Evolutionary conservation across 192 early-diverging fungal genomes (phyloP), one percentile per base, ranked within the genome.

Genomic region (Chytriomyces hyalinus): DNA sequence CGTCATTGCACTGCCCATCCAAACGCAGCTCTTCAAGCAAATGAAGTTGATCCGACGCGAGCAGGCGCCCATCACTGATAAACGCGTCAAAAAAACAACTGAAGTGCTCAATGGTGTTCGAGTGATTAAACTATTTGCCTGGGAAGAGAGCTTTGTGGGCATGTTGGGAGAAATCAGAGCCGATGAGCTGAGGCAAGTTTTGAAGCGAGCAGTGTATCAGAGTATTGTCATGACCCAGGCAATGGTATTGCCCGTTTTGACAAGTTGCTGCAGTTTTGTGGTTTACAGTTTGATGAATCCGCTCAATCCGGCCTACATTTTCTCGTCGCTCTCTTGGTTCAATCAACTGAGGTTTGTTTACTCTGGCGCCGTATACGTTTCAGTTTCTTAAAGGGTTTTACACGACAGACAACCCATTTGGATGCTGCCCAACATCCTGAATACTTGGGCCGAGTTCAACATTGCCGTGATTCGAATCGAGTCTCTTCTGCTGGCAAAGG

Each of bases 61-160:
- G 61, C 77, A 84, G 28, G 80, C 83, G 2, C 84, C 84, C n/a
- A 83, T 93, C 20, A 94, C 93, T 7, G 93, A 94, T 76, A 75
- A 78, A 24, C 90, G 93, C 61, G 90, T 94, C 72, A 92, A 92
- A 49, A 76, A 88, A 0, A 92, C 88, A 0, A 88, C 91, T 50
- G 92, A 94, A 63, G 81, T 91, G 43, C 71, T 94, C 45, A 75
- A 80, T 22, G 91, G 91, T n/a, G 93, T 93, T 80, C 89, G 91
- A 28, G 88, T 92, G 49, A 89, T 93, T 80, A 93, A 93, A 75
- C 89, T 89, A 61, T 92, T 91, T 74, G 89, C 89, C 2, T 93
- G 90, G 91, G 91, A 92, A 73, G 20, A 68, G 7, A 67, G 80
- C 6, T 84, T 98, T 75, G 76, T 89, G 49, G 82, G 88, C 22